These are phyloP conservation scores for Blattamonas nauphoetae DNA, from an alignment of 78 protist genomes.

Conservation along the genomic window DNA sequence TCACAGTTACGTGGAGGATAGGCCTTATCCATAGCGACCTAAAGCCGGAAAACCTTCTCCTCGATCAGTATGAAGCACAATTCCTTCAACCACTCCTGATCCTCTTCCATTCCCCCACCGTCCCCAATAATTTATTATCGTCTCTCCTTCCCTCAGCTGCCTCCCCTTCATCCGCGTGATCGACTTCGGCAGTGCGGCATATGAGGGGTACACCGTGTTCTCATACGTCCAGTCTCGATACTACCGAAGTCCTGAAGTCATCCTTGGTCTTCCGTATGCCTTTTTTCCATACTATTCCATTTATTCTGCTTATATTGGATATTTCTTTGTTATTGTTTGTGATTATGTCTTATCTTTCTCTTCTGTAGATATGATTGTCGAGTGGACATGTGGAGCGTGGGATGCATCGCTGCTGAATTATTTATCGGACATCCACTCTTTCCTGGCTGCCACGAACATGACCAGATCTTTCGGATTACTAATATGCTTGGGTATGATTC, in stretches of 20 bases:
- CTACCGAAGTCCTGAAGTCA: conserved; percentile 1
- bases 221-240: neutral
- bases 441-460: conserved; percentile 73
- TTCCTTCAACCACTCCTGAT: neutral
- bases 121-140: neutral
- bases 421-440: conserved; percentile 59
- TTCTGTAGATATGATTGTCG: no score
- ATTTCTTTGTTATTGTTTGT: no score
- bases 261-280: conserved; percentile 7
- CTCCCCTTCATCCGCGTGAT: neutral
- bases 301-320: no score
- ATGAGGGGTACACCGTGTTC: neutral
- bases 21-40: conserved; percentile 26
- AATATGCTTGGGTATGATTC: conserved; percentile 53
- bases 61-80: conserved; percentile 7
- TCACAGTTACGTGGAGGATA: neutral
- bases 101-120: neutral
- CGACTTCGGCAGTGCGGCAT: conserved; percentile 10
- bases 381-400: conserved; percentile 75
- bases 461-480: conserved; percentile 56
- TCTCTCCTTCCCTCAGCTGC: neutral
- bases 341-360: no score
- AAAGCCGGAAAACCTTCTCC: conserved; percentile 38
- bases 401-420: conserved; percentile 25
- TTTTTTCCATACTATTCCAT: no score